Percentiles rank a stretch among this genome's conserved stretches.
Conservation (phyloP, 305 asterid species). For the Rubia balearica region DNA sequence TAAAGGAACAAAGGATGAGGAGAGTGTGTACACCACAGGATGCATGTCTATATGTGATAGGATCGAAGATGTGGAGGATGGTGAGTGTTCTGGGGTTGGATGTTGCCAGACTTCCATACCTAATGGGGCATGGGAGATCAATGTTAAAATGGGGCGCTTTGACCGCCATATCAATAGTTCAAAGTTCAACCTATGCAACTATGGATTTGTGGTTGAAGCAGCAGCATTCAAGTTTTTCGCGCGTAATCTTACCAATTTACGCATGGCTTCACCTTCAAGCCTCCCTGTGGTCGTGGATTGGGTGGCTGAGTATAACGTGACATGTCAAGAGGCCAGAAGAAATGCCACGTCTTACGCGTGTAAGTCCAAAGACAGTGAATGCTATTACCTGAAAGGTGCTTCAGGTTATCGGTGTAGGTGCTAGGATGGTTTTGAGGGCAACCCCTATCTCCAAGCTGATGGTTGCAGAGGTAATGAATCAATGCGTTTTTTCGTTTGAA, state of each 20-base stretch:
- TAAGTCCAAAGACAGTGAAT: background rate
- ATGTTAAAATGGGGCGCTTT: background rate
- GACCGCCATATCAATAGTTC: background rate
- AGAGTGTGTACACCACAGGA: background rate
- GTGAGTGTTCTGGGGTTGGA: conserved; percentile 13
- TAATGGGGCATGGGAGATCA: background rate
- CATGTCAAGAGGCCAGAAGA: conserved; percentile 11
- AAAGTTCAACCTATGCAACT: conserved; percentile 17
- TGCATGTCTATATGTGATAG: background rate
- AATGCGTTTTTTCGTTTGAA: too few species aligned
- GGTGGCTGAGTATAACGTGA: background rate
- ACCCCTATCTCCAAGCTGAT: conserved; percentile 14
- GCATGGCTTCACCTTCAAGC: background rate
- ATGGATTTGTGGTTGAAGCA: conserved; percentile 19
- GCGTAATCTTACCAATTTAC: background rate
- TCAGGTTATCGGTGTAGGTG: conserved; percentile 15
- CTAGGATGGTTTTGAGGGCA: conserved; percentile 18
- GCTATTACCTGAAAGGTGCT: conserved; percentile 1
- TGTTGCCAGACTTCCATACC: conserved; percentile 18
- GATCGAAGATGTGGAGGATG: background rate
- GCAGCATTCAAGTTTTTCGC: conserved; percentile 12
- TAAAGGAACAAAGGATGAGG: background rate
- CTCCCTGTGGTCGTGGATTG: conserved; percentile 19
- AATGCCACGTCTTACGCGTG: background rate
- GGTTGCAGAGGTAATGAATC: conserved; percentile 17